phyloP scores from a whole-genome alignment of 306 rosid genomes.

The Corylus avellana region DNA sequence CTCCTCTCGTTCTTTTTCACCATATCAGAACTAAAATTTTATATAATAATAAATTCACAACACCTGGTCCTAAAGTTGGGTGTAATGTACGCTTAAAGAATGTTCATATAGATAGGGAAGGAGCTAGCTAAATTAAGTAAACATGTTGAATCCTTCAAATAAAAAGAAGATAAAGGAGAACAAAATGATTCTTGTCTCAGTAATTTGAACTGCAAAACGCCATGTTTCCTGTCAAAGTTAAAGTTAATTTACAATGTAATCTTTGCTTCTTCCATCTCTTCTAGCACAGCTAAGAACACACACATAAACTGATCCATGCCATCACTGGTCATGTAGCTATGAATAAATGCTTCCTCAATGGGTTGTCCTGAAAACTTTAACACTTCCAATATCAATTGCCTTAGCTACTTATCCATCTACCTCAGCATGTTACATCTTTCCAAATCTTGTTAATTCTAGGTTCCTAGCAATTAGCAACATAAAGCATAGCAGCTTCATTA shows the following conservation, averaged over 20 bases:
- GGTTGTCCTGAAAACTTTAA: slow-evolving; percentile 15
- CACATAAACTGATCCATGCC: neutral
- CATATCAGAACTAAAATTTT: neutral
- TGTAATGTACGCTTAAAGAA: neutral
- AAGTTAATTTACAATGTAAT: neutral
- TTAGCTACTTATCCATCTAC: slow-evolving; percentile 22
- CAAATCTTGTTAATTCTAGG: neutral
- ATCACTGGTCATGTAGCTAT: neutral
- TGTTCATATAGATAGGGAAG: neutral
- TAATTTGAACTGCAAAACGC: neutral
- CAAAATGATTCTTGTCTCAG: neutral
- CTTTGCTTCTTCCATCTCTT: neutral
- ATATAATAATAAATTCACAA: neutral
- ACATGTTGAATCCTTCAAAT: neutral
- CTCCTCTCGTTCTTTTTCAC: neutral
- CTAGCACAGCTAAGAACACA: neutral
- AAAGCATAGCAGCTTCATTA: neutral
- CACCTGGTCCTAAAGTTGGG: neutral
- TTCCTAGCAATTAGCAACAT: slow-evolving; percentile 1
- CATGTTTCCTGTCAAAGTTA: neutral
- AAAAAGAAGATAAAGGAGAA: neutral
- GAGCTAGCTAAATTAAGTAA: neutral
- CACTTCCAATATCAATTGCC: neutral
- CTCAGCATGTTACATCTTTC: neutral
- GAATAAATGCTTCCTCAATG: neutral